These are phyloP conservation scores for Cubamyces sp. DNA, from an alignment of 768 basidiomycete species.

Conservation along the genomic window DNA sequence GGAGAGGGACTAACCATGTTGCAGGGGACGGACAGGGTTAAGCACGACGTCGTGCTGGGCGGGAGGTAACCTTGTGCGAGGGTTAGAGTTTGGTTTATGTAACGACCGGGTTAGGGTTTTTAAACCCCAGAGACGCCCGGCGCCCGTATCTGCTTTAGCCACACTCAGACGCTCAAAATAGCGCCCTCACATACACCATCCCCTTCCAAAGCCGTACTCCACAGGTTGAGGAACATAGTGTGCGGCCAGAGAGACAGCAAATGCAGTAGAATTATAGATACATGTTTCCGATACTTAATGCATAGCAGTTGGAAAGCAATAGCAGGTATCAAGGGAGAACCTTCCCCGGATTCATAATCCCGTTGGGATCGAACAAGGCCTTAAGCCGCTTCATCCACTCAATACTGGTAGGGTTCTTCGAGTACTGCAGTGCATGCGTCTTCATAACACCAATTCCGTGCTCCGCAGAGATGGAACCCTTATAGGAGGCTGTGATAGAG, in stretches of 20 bases:
- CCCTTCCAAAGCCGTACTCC: no score
- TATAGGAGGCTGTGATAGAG: slow-evolving; percentile 58
- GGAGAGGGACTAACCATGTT: slow-evolving; percentile 22
- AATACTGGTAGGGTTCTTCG: slow-evolving; percentile 79
- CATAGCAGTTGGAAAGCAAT: neutral
- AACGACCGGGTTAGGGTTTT: slow-evolving; percentile 29
- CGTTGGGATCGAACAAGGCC: slow-evolving; percentile 82
- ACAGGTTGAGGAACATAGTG: no score
- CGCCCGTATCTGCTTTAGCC: neutral
- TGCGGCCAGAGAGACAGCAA: no score
- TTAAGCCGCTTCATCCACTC: slow-evolving; percentile 92
- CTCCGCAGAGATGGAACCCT: slow-evolving; percentile 95
- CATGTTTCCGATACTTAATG: neutral
- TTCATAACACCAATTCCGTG: slow-evolving; percentile 98
- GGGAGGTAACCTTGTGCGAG: slow-evolving; percentile 30
- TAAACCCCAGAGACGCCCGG: slow-evolving; percentile 20
- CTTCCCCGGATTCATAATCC: slow-evolving; percentile 94
- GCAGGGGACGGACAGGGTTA: neutral
- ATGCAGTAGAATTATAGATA: slow-evolving; percentile 3
- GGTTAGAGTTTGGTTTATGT: slow-evolving; percentile 31
- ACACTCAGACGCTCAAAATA: no score
- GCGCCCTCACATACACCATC: no score
- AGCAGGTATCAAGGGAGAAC: slow-evolving; percentile 47
- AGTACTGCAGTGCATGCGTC: slow-evolving; percentile 85
- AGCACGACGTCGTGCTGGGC: neutral